Base-by-base conservation (phyloP, 2,329 filamentous ascomycete genomes). In the Cytospora mali region DNA sequence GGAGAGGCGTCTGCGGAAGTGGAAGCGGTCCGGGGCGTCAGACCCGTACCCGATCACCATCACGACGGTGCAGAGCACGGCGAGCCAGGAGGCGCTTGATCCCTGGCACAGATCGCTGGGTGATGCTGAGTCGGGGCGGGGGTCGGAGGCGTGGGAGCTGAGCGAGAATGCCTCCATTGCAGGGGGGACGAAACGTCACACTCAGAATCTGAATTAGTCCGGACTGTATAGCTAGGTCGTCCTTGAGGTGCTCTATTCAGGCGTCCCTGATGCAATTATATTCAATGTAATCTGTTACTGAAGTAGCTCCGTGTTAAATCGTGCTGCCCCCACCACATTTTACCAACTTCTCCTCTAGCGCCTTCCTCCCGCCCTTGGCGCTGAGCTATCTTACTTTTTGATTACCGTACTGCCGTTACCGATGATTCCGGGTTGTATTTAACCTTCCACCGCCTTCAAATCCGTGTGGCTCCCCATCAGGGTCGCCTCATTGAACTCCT, bases 361-460 rank as follows among this genome's bases (percentile, higher is more conserved):
- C n/a, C n/a, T n/a, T n/a, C n/a, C n/a, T n/a, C n/a, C n/a, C n/a
- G n/a, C n/a, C n/a, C n/a, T n/a, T n/a, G n/a, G n/a, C n/a, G n/a
- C n/a, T n/a, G n/a, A n/a, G n/a, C n/a, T n/a, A n/a, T n/a, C n/a
- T n/a, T n/a, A n/a, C n/a, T n/a, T n/a, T n/a, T n/a, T n/a, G n/a
- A n/a, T n/a, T n/a, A n/a, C n/a, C n/a, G n/a, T n/a, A n/a, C n/a
- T n/a, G n/a, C n/a, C n/a, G n/a, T n/a, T n/a, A n/a, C n/a, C n/a
- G n/a, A n/a, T n/a, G n/a, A n/a, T n/a, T n/a, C n/a, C n/a, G n/a
- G n/a, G n/a, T n/a, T n/a, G n/a, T n/a, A n/a, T n/a, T 64, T 29
- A 74, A 2, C 72, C 73, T 66, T 74, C 73, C 1, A 73, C 71
- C 6, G 67, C 62, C 16, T 68, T 62, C 54, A 75, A 72, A 1